These are phyloP conservation scores for Diaporthe sp. DNA, from an alignment of 2,329 filamentous ascomycete species.

Conservation along the genomic window DNA sequence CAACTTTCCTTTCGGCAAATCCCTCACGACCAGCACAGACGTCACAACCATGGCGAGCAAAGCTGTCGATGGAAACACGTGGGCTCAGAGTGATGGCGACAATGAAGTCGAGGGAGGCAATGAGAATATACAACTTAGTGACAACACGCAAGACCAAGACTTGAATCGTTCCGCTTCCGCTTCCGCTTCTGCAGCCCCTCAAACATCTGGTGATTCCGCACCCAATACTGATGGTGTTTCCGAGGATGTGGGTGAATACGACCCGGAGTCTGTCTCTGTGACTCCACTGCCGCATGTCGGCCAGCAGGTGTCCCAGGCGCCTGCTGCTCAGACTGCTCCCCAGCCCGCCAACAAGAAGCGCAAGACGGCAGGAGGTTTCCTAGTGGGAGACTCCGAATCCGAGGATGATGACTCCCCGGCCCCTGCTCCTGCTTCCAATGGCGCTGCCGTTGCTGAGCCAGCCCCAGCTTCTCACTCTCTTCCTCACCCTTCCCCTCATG, in stretches of 20 bases:
- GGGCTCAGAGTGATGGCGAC: conserved; percentile 63
- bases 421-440: conserved; percentile 41
- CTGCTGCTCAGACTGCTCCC: conserved; percentile 46
- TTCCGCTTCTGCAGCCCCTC: conserved; percentile 55
- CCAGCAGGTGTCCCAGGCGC: conserved; percentile 33
- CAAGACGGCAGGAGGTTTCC: conserved; percentile 69
- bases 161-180: conserved; percentile 36
- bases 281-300: conserved; percentile 33
- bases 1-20: neutral
- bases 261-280: conserved; percentile 65
- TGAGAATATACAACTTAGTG: conserved; percentile 50
- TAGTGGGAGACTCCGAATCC: conserved; percentile 69
- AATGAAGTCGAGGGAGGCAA: conserved; percentile 62
- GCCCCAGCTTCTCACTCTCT: conserved; percentile 34
- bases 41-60: conserved; percentile 32
- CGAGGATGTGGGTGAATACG: conserved; percentile 68
- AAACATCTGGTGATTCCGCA: conserved; percentile 60
- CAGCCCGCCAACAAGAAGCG: conserved; percentile 59
- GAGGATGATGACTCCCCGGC: conserved; percentile 55
- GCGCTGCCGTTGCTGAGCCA: conserved; percentile 33
- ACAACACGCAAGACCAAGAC: conserved; percentile 61
- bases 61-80: conserved; percentile 50
- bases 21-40: conserved; percentile 28
- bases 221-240: conserved; percentile 52
- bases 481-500: conserved; percentile 35